These are phyloP conservation scores for Coniferiporia sulphurascens DNA, from an alignment of 1,284 basidiomycete genomes.

Conservation along the genomic window DNA sequence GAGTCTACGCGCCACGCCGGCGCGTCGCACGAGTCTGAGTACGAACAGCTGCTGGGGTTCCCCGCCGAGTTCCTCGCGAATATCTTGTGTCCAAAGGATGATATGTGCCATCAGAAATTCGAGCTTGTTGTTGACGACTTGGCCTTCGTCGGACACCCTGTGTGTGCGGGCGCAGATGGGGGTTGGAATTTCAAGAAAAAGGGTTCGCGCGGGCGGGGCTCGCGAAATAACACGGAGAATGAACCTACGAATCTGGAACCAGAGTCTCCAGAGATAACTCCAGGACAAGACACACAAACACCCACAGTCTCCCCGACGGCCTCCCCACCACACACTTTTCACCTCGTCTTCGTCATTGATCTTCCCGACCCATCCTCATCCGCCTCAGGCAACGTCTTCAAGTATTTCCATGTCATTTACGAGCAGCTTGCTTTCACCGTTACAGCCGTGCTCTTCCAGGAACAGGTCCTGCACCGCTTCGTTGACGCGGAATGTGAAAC, in stretches of 20 bases:
- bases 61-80: conserved; percentile 77
- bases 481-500: conserved; percentile 74
- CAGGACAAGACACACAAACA: conserved; percentile 10
- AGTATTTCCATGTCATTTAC: conserved; percentile 82
- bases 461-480: conserved; percentile 80
- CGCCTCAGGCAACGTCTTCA: conserved; percentile 64
- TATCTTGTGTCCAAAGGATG: conserved; percentile 73
- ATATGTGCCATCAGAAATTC: conserved; percentile 92
- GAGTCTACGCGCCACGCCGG: neutral
- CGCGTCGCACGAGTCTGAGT: conserved; percentile 27
- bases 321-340: conserved; percentile 76
- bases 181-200: conserved; percentile 47
- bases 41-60: conserved; percentile 75
- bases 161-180: conserved; percentile 73
- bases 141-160: conserved; percentile 94
- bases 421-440: conserved; percentile 83
- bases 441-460: conserved; percentile 83
- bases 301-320: conserved; percentile 24
- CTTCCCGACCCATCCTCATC: conserved; percentile 84
- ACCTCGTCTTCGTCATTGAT: conserved; percentile 85
- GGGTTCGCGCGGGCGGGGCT: conserved; percentile 49
- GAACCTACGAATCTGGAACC: neutral
- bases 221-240: conserved; percentile 31
- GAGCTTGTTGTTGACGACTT: conserved; percentile 90
- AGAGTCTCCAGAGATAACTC: neutral